phyloP scores from a whole-genome alignment of 164 flowering plant species.

The Piper longum region DNA sequence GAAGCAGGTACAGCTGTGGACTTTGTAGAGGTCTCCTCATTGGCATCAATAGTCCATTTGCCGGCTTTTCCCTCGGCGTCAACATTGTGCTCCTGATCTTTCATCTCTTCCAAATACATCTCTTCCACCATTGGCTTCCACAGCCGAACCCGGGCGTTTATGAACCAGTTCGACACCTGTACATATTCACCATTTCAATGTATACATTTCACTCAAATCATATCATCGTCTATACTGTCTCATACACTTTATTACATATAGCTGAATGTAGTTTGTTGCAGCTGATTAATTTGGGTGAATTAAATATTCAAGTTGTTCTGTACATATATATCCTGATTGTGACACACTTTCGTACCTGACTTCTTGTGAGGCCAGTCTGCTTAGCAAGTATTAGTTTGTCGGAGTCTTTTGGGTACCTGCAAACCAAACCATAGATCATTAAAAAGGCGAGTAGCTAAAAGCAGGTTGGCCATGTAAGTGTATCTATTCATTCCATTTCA shows the following conservation, averaged over 20 bases:
- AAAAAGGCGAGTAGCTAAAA: too few species aligned
- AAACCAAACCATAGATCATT: slow-evolving; percentile 4
- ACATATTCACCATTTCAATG: too few species aligned
- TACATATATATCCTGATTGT: background rate
- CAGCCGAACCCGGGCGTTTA: slow-evolving; percentile 91
- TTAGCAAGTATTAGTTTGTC: slow-evolving; percentile 91
- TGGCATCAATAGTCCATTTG: slow-evolving; percentile 24
- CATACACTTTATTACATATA: background rate
- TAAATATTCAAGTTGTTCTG: too few species aligned
- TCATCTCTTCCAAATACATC: slow-evolving; percentile 83
- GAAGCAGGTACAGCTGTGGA: slow-evolving; percentile 18
- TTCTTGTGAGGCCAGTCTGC: slow-evolving; percentile 89
- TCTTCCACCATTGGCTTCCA: slow-evolving; percentile 99
- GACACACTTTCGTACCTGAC: slow-evolving; percentile 44
- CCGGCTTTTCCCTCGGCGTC: slow-evolving; percentile 35
- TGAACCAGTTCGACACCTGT: slow-evolving; percentile 98
- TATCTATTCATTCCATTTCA: too few species aligned
- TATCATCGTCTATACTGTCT: background rate
- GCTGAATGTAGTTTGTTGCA: background rate
- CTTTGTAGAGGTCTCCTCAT: slow-evolving; percentile 35
- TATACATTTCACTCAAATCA: slow-evolving; percentile 2
- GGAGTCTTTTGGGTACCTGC: slow-evolving; percentile 92
- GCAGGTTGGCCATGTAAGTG: too few species aligned
- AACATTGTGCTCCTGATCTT: slow-evolving; percentile 53
- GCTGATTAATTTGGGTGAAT: background rate